Percentiles rank a stretch among this genome's conserved stretches.
phyloP scores from a whole-genome alignment of 2,329 filamentous ascomycete species.

The Clonostachys sp. region DNA sequence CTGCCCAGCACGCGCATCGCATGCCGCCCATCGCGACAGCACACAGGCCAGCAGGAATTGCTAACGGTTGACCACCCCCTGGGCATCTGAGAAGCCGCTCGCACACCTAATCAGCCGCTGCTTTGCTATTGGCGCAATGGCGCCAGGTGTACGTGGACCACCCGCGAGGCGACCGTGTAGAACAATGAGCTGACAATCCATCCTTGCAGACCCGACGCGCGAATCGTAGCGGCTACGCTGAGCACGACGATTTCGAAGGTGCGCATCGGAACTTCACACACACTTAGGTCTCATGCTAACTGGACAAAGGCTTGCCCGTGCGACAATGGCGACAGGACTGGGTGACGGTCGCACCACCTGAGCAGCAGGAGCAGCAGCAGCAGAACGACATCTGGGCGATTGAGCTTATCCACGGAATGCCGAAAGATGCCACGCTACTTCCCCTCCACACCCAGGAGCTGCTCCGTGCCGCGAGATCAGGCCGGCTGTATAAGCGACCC shows the following conservation, averaged over 20 bases:
- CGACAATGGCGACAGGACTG: slow-evolving; percentile 80
- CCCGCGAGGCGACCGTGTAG: neutral
- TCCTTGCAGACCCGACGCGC: slow-evolving; percentile 47
- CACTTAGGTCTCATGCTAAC: neutral
- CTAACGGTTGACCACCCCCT: too few species aligned
- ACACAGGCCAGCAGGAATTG: too few species aligned
- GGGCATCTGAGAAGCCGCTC: too few species aligned
- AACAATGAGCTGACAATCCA: slow-evolving; percentile 4
- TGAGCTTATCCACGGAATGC: slow-evolving; percentile 77
- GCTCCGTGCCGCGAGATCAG: slow-evolving; percentile 74
- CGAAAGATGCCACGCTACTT: slow-evolving; percentile 75
- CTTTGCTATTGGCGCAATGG: slow-evolving; percentile 18
- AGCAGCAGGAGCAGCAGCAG: slow-evolving; percentile 57
- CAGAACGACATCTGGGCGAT: slow-evolving; percentile 66
- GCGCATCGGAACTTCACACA: slow-evolving; percentile 6
- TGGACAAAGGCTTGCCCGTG: slow-evolving; percentile 67
- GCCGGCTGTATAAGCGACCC: slow-evolving; percentile 69
- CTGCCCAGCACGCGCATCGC: too few species aligned
- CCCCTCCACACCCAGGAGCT: slow-evolving; percentile 78
- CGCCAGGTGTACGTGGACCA: slow-evolving; percentile 26
- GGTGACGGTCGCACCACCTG: slow-evolving; percentile 63
- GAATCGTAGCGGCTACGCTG: slow-evolving; percentile 49
- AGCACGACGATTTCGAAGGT: slow-evolving; percentile 61
- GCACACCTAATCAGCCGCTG: too few species aligned
- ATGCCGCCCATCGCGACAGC: too few species aligned